Evolutionary conservation across 768 basidiomycete species (phyloP), one percentile per base, ranked within the genome.

Genomic region (Russula lepida): DNA sequence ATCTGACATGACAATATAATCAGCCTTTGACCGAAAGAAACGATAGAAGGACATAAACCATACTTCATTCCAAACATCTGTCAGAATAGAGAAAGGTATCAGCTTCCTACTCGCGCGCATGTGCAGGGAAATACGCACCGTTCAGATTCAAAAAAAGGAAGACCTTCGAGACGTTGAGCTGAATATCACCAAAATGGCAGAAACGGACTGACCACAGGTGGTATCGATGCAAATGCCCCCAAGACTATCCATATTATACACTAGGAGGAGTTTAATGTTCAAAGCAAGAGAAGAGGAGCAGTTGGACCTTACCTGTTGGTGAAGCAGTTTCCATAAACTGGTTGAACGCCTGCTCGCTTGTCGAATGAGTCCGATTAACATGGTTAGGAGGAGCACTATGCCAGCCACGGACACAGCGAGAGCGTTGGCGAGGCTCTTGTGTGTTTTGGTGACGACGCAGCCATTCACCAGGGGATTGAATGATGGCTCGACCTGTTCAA

Each of bases 11-110:
- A 44, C 8, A 35, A 9, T 19, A 1, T 13, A 41, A 41, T 62
- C 55, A 57, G 55, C 21, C 41, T 8, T 43, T 25, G 25, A 39
- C 21, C 13, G 23, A 19, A 44, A 30, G 21, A 8, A n/a, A 49
- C 27, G n/a, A 50, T 49, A 37, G n/a, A 39, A 17, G 12, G 27
- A 43, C n/a, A 51, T 32, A 43, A 21, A n/a, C 4, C 55, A 4
- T 52, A 62, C 60, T 30, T 46, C 33, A 35, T 56, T 56, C 55
- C 54, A 62, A 46, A 50, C 28, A 23, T 56, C 60, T 62, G 28
- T 56, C 43, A 56, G 6, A 19, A 12, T n/a, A 39, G 35, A 30
- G 27, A 19, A n/a, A n/a, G 0, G 11, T 8, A 35, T 57, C 30
- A 62, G 50, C 9, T 1, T 12, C 27, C 11, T 37, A 21, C 43